A percentile compares a stretch with the other conserved stretches of the same genome.
Conservation (phyloP, 495 filamentous ascomycete species). For the Sphaerosporella brunnea region DNA sequence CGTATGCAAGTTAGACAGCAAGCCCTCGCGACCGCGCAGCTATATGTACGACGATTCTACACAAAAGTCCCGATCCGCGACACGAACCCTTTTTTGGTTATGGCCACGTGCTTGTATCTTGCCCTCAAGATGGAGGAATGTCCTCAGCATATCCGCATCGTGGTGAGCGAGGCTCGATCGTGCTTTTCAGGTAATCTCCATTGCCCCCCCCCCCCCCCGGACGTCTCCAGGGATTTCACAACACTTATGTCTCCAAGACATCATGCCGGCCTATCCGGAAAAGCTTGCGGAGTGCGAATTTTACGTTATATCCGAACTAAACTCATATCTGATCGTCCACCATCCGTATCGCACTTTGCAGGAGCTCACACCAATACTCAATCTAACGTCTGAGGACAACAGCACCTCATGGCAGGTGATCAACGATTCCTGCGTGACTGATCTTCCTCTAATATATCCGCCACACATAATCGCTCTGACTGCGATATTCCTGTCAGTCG, state of each 20-base stretch:
- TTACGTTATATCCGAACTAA: constrained; percentile 84
- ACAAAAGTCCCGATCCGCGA: constrained; percentile 74
- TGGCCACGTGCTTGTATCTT: constrained; percentile 81
- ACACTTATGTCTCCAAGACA: constrained; percentile 48
- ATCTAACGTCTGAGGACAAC: constrained; percentile 58
- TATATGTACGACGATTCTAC: constrained; percentile 90
- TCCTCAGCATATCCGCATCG: constrained; percentile 82
- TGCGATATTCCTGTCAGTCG: constrained; percentile 70
- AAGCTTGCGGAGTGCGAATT: constrained; percentile 95
- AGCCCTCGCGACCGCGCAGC: constrained; percentile 80
- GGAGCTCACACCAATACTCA: constrained; percentile 50
- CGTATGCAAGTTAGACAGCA: constrained; percentile 68
- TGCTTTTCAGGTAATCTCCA: constrained; percentile 56
- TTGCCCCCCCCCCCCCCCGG: constrained; percentile 16
- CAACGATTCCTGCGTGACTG: constrained; percentile 92
- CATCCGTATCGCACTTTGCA: constrained; percentile 88
- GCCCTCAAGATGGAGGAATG: constrained; percentile 98
- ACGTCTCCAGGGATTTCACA: too few species aligned
- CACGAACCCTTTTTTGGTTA: constrained; percentile 83
- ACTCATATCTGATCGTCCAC: constrained; percentile 82
- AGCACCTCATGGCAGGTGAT: constrained; percentile 69
- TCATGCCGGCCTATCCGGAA: constrained; percentile 61
- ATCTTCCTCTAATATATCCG: constrained; percentile 70
- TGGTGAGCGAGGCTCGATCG: constrained; percentile 68
- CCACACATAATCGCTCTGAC: constrained; percentile 84